Base-by-base conservation (phyloP, 495 filamentous ascomycete genomes). In the Talaromyces trachyspermus region DNA sequence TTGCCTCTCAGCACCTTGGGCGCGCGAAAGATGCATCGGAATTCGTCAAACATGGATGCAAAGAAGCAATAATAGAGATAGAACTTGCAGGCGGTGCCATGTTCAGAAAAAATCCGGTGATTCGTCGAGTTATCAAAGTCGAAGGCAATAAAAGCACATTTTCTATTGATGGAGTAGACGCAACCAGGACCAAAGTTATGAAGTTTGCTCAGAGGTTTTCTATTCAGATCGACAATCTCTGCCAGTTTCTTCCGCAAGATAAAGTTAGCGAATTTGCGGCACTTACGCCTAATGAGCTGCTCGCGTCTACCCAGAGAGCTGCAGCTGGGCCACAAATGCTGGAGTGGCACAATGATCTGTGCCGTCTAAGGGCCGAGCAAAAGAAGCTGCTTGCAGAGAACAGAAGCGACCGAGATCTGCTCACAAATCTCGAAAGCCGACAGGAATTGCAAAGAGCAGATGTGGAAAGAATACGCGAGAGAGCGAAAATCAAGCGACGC, bases 161-260 rank as follows among this genome's bases (percentile, higher is more conserved):
- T 61, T 83, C 71, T 39, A 49, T 97, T 20, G 81, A 95, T 58
- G 78, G 79, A 20, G 71, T 68, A 48, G 61, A 76, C 35, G 65
- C 69, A 3, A 72, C 72, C 2, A 71, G 76, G 33, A 78, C 79
- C 38, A 65, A 73, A 22, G 74, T 97, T 2, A 62, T 83, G 37
- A 68, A 72, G 25, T 68, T 95, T 26, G 81, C 79, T 14, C 78
- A 68, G 41, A 75, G 69, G 0, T 82, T 94, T 47, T 76, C 80
- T 18, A 96, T 97, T 27, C 94, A 97, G 64, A 84, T 97, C 57
- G 92, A 97, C 65, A 99, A 99, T 54, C 74, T 97, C 2, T 99
- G 92, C 61, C 92, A 97, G 64, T 99, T 99, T 55, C 74, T 99
- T 27, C 92, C 92, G 1, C 92, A 99, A 61, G 92, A 99, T 59